phyloP scores from a whole-genome alignment of 2,329 filamentous ascomycete species.

The Scopulariopsis brevicaulis region DNA sequence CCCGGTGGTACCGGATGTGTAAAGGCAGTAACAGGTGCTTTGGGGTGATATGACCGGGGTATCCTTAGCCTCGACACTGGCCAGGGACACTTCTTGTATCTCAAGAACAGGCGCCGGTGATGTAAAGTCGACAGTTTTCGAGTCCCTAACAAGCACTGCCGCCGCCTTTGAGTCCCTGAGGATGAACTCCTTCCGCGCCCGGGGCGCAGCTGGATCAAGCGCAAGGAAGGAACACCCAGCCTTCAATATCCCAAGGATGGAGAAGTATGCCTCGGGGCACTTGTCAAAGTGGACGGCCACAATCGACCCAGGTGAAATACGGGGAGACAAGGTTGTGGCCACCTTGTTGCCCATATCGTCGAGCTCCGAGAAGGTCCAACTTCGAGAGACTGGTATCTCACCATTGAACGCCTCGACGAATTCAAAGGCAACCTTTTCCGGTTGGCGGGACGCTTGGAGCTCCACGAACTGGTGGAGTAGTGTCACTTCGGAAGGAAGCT shows the following conservation, averaged over 20 bases:
- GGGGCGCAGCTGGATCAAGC: slow-evolving; percentile 63
- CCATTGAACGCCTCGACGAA: slow-evolving; percentile 51
- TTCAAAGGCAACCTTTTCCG: slow-evolving; percentile 59
- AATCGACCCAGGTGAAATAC: slow-evolving; percentile 44
- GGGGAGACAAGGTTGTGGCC: slow-evolving; percentile 47
- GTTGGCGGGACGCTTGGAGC: slow-evolving; percentile 37
- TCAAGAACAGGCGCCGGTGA: not conserved
- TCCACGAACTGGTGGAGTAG: slow-evolving; percentile 76
- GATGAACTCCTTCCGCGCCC: slow-evolving; percentile 66
- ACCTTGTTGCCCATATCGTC: slow-evolving; percentile 61
- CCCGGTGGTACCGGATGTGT: slow-evolving; percentile 80
- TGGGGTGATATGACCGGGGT: slow-evolving; percentile 17
- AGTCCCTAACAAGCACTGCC: slow-evolving; percentile 43
- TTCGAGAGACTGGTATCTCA: slow-evolving; percentile 7
- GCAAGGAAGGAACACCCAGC: slow-evolving; percentile 73
- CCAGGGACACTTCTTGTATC: not conserved
- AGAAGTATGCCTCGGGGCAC: slow-evolving; percentile 72
- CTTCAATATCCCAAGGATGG: slow-evolving; percentile 73
- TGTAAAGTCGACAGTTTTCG: not conserved
- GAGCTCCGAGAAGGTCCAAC: slow-evolving; percentile 68
- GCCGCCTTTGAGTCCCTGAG: slow-evolving; percentile 58
- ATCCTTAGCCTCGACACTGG: not conserved
- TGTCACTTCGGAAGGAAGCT: slow-evolving; percentile 43
- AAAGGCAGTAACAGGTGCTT: slow-evolving; percentile 70
- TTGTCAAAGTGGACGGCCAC: slow-evolving; percentile 77